Base-by-base conservation (phyloP, 2,329 filamentous ascomycete genomes). In the Hortaea werneckii region DNA sequence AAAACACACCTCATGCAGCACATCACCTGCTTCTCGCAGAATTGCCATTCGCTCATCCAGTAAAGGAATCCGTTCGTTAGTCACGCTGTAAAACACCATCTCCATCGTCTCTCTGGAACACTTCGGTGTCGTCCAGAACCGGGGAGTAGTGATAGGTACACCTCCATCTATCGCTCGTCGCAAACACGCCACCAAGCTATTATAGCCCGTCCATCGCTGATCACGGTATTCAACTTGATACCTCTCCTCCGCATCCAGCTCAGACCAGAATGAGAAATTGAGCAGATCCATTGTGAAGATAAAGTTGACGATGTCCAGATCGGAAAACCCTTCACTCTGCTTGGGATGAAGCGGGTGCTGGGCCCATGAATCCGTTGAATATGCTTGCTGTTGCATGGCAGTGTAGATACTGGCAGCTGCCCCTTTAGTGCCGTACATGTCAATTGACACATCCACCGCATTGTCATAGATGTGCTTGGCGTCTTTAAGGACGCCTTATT, bases 231-330 rank as follows among this genome's bases (percentile, higher is more conserved):
- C 82, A 37, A 98, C 77, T 7, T 84, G 77, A 64, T 90, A 98
- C 8, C 87, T 76, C 57, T 90, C 80, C 5, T 80, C 75, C 8
- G 85, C 81, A 2, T 65, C 59, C 48, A 74, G 67, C 43, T 86
- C 82, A 10, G 87, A 94, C 92, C 92, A 98, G 65, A 98, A 98
- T 20, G 58, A 94, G 62, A 96, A 98, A 63, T 98, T 98, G 42
- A 98, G 71, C 28, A 98, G 66, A 63, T 98, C 92, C 87, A 98
- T 94, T 13, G 86, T 87, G 64, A 98, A 96, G 58, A 98, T 90
- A 63, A 98, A 96, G 52, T 86, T 83, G 20, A 94, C 79, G 12
- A 61, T 54, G 12, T 59, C 60, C 2, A 59, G 43, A 27, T 62
- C 60, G 5, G 50, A 49, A 28, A 61, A 59, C 8, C 57, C 59